Percentiles rank a stretch among this genome's conserved stretches.
Evolutionary conservation across 768 basidiomycete genomes (phyloP).

Genomic region (Podaxis rugospora): DNA sequence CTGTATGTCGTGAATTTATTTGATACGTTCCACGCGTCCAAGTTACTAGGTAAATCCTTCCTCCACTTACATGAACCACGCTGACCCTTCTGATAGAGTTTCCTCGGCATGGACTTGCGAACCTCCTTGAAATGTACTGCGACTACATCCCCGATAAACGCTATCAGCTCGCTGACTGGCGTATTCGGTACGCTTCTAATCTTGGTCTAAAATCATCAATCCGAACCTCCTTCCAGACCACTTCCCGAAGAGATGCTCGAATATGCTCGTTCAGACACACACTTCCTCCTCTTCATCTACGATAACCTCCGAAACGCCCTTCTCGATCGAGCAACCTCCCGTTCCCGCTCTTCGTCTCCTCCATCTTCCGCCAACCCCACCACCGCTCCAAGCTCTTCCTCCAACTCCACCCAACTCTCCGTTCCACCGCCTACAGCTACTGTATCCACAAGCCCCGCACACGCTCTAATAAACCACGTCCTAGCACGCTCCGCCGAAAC

Average conservation of each 20-base stretch:
- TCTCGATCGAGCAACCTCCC: constrained; percentile 58
- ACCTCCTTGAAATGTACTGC: constrained; percentile 84
- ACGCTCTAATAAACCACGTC: constrained; percentile 54
- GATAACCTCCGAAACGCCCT: constrained; percentile 87
- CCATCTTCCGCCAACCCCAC: constrained; percentile 17
- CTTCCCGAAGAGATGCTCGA: constrained; percentile 83
- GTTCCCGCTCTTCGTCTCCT: constrained; percentile 31
- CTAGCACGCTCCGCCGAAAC: constrained; percentile 75
- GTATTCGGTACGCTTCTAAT: constrained; percentile 59
- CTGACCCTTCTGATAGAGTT: constrained; percentile 48
- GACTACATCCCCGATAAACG: constrained; percentile 91
- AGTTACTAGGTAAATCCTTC: constrained; percentile 55
- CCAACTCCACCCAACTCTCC: constrained; percentile 17
- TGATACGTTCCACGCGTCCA: constrained; percentile 94
- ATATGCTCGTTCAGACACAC: constrained; percentile 95
- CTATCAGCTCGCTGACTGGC: constrained; percentile 97
- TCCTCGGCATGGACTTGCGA: constrained; percentile 78
- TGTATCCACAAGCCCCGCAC: constrained; percentile 16
- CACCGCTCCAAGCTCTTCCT: constrained; percentile 14
- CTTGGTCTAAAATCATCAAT: neutral
- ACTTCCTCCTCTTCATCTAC: constrained; percentile 90
- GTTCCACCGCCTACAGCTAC: constrained; percentile 9
- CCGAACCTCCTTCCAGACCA: constrained; percentile 39
- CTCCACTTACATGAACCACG: neutral
- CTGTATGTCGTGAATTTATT: constrained; percentile 94